phyloP scores from a whole-genome alignment of 108 stramenopile genomes.

The Aurantiochytrium sp. region DNA sequence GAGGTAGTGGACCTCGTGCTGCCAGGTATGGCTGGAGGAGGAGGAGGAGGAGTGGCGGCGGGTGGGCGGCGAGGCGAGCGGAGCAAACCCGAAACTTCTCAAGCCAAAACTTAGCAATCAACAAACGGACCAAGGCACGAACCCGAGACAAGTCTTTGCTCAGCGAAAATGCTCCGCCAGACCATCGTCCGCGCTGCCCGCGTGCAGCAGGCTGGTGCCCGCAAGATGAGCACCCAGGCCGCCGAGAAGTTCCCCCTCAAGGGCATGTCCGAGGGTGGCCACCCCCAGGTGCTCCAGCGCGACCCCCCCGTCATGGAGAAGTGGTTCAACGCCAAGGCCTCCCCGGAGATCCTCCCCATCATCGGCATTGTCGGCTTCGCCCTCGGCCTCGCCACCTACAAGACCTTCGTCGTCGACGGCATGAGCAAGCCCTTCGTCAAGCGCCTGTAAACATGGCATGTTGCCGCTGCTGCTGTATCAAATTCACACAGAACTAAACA shows the following conservation, averaged over 20 bases:
- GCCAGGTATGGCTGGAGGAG: no score
- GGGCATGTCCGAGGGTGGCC: not conserved
- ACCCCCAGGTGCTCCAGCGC: conserved; percentile 3
- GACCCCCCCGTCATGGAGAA: not conserved
- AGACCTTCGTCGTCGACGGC: conserved; percentile 8
- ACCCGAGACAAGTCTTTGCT: not conserved
- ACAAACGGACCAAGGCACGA: not conserved
- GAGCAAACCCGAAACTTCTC: not conserved
- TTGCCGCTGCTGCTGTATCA: not conserved
- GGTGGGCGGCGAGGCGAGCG: no score
- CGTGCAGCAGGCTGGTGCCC: not conserved
- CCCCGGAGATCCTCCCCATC: conserved; percentile 11
- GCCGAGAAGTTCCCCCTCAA: not conserved
- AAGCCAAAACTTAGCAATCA: not conserved
- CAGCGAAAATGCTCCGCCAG: not conserved
- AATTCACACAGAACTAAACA: not conserved
- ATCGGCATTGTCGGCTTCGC: conserved; percentile 5
- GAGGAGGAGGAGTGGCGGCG: no score
- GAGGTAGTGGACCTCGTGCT: no score
- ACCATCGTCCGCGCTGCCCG: not conserved
- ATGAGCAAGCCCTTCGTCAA: not conserved
- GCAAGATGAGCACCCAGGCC: not conserved
- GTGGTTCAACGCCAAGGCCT: not conserved
- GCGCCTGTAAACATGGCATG: not conserved
- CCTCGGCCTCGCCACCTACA: conserved; percentile 10